Conservation (phyloP, 495 filamentous ascomycete genomes). For the Penicillium argentinense region DNA sequence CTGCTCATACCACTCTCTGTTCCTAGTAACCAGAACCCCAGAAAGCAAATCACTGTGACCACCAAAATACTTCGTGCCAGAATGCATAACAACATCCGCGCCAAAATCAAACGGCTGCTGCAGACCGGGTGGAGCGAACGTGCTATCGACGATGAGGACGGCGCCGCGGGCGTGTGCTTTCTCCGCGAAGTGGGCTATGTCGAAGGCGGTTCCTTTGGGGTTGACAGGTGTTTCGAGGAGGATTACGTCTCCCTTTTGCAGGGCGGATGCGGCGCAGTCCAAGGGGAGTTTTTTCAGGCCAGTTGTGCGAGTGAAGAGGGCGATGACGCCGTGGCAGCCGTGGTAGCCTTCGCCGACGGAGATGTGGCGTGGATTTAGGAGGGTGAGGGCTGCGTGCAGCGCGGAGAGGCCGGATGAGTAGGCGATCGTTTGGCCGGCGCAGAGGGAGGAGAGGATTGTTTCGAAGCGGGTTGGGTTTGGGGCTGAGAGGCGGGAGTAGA, state of each 20-base stretch:
- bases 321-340: constrained; percentile 83
- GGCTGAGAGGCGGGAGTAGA: constrained; percentile 78
- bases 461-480: constrained; percentile 86
- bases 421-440: constrained; percentile 66
- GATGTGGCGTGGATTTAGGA: constrained; percentile 74
- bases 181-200: constrained; percentile 65
- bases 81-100: constrained; percentile 85
- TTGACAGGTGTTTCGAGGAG: constrained; percentile 93
- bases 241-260: constrained; percentile 76
- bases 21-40: constrained; percentile 70
- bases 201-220: constrained; percentile 75
- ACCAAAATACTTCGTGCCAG: constrained; percentile 92
- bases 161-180: constrained; percentile 73
- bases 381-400: constrained; percentile 78
- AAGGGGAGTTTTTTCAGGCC: constrained; percentile 66
- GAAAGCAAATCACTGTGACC: constrained; percentile 90
- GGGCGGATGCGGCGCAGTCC: constrained; percentile 53
- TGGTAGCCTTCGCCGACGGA: constrained; percentile 86
- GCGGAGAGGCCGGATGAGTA: constrained; percentile 86
- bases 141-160: constrained; percentile 80
- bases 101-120: constrained; percentile 81
- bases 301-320: constrained; percentile 66
- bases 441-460: constrained; percentile 68
- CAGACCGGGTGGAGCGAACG: constrained; percentile 88
- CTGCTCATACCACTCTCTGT: constrained; percentile 53